Evolutionary conservation across 2,329 filamentous ascomycete species (phyloP).

Genomic region (Colletotrichum sp.): DNA sequence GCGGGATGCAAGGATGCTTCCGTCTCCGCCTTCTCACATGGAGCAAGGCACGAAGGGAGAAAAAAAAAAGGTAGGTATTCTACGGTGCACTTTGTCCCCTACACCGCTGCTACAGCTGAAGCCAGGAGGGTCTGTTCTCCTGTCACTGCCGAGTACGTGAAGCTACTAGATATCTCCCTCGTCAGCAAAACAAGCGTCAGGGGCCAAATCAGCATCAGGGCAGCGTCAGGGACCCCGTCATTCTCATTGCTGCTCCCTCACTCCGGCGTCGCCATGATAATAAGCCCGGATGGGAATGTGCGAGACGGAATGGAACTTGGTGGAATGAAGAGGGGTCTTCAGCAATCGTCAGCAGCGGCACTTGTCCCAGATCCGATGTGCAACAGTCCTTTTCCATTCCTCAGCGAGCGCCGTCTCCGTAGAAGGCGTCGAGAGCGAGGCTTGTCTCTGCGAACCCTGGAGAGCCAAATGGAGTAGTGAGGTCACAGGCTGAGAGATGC

Average conservation of each 20-base stretch:
- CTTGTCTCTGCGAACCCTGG: not conserved
- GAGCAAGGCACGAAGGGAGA: not conserved
- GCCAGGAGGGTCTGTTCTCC: not conserved
- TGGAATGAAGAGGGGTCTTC: not conserved
- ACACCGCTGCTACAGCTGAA: not conserved
- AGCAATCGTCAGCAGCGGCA: conserved; percentile 13
- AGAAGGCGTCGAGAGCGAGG: not conserved
- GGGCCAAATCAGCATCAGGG: not conserved
- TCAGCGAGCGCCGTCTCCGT: not conserved
- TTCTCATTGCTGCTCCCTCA: not conserved
- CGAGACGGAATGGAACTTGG: not conserved
- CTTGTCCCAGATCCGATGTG: not conserved
- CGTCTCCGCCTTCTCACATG: not conserved
- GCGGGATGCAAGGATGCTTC: not conserved
- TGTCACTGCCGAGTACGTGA: not conserved
- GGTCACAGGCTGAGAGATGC: not conserved
- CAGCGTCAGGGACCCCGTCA: not conserved
- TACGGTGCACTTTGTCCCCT: not conserved
- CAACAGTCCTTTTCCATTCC: conserved; percentile 2
- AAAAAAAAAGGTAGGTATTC: not conserved
- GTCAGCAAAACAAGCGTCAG: not conserved
- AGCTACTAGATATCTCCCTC: not conserved
- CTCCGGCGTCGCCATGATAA: not conserved
- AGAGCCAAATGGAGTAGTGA: not conserved
- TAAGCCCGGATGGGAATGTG: not conserved